Base-by-base conservation (phyloP, 2,329 filamentous ascomycete species). In the Fusarium sororula region DNA sequence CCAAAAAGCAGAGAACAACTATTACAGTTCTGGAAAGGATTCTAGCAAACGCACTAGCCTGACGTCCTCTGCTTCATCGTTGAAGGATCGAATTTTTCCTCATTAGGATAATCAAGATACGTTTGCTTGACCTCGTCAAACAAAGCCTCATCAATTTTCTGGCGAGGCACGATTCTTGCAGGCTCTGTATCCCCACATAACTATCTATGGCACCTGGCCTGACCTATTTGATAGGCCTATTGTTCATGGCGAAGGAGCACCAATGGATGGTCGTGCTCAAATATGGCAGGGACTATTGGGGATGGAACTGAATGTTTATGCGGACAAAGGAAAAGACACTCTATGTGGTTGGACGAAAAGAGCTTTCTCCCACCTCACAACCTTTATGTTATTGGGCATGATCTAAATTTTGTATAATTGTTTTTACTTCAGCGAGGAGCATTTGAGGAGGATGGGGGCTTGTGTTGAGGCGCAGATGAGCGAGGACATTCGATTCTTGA, bases 51-150 rank as follows among this genome's bases (percentile, higher is more conserved):
- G 76, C 42, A 77, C 63, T 54, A 79, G 75, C 51, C 64, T 75
- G 39, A 67, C 73, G 18, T 78, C 76, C 10, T 74, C 78, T 35
- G 70, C 70, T 22, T 74, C 77, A 32, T 79, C 77, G 14, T 66
- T 79, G 48, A 79, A 76, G 47, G 78, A 79, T 48, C 66, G 63
- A 38, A 70, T 78, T 35, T 79, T 79, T 44, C 70, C 75, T 42
- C 70, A 71, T 44, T 77, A 66, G 62, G 26, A 39, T 38, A 35
- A 58, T 20, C 14, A 35, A 47, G 35, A n/a, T 30, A 35, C 3
- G 7, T 24, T 22, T 35, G 14, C 26, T 39, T 22, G 50, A 17
- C 47, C 48, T 17, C 18, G 22, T 13, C 30, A 41, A 28, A 24
- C 48, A 54, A 63, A 42, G 12, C 32, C 17, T n/a, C 18, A 24